Base-by-base conservation (phyloP, 371 early-diverging fungal species). In the Mortierella sp. region DNA sequence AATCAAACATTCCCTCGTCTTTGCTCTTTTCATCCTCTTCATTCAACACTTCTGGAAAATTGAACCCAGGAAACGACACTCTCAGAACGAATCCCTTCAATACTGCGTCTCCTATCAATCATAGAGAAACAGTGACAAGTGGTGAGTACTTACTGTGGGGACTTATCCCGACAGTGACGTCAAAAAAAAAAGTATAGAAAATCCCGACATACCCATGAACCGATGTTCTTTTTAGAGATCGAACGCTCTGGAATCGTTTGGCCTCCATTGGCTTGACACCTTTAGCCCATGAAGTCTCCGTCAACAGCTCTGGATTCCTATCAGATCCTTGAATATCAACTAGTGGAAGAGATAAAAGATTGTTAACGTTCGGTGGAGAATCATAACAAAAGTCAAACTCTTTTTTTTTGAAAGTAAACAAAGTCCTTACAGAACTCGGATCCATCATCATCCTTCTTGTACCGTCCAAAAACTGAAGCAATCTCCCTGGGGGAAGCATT, bases 391-490 rank as follows among this genome's bases (percentile, higher is more conserved):
- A 43, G 18, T 37, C 30, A 29, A 55, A 44, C 51, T 12, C n/a
- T n/a, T n/a, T n/a, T n/a, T n/a, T n/a, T n/a, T n/a, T n/a, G n/a
- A n/a, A n/a, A n/a, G n/a, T n/a, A n/a, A 25, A 51, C 16, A 5
- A 43, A 9, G 3, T 23, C 51, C 63, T 48, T 62, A 69, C 69
- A 70, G 16, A 70, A 29, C 15, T 64, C 60, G 5, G 58, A 56
- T 18, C 53, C 21, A 1, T 57, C 57, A 14, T 55, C 30, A 26
- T 63, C 52, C 21, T 16, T 58, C 14, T 37, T 37, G 37, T 37
- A 37, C 37, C 37, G 37, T 9, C 70, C 70, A 63, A 57, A 70
- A 70, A 70, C 12, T 62, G 29, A 26, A 70, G 7, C 30, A 70
- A 21, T 29, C 60, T 46, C 30, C 64, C 70, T 15, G 70, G 70